A percentile compares a stretch with the other conserved stretches of the same genome.
phyloP scores from a whole-genome alignment of 495 filamentous ascomycete genomes.

The Talaromyces nanjingensis region DNA sequence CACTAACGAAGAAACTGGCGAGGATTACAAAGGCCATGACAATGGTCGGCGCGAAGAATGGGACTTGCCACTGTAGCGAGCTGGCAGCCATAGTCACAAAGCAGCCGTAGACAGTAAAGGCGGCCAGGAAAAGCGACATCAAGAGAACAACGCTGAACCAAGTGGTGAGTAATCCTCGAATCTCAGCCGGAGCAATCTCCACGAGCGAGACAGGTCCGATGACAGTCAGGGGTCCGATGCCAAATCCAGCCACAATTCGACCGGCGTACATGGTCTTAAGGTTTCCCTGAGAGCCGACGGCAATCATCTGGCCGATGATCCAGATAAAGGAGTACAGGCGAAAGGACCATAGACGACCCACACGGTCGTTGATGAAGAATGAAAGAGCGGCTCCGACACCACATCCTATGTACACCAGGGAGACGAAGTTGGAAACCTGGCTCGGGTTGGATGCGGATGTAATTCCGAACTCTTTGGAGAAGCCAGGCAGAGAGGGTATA shows the following conservation, averaged over 20 bases:
- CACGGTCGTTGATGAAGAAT: slow-evolving; percentile 15
- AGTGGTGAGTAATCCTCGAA: slow-evolving; percentile 13
- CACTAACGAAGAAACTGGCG: slow-evolving; percentile 56
- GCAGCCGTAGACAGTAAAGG: slow-evolving; percentile 11
- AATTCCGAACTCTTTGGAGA: slow-evolving; percentile 13
- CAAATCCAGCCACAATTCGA: slow-evolving; percentile 16
- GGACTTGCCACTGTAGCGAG: slow-evolving; percentile 13
- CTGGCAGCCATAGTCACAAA: slow-evolving; percentile 7
- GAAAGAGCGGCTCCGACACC: slow-evolving; percentile 14
- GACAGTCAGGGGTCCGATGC: slow-evolving; percentile 7
- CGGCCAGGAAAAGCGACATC: neutral
- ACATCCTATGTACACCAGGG: slow-evolving; percentile 16
- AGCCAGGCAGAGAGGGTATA: slow-evolving; percentile 12
- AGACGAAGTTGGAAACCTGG: slow-evolving; percentile 14
- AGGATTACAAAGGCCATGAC: slow-evolving; percentile 38
- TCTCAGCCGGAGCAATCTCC: slow-evolving; percentile 13
- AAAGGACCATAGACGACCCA: slow-evolving; percentile 15
- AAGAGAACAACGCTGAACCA: slow-evolving; percentile 15
- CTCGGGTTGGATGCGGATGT: slow-evolving; percentile 9
- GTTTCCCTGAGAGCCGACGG: slow-evolving; percentile 6
- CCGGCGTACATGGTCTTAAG: slow-evolving; percentile 7
- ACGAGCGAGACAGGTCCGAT: slow-evolving; percentile 8
- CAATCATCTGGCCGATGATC: slow-evolving; percentile 13
- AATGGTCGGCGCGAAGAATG: slow-evolving; percentile 7
- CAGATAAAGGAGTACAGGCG: slow-evolving; percentile 12